Evolutionary conservation across 176 grass and related monocot genomes (phyloP).

Genomic region (Neostapfia colusana): DNA sequence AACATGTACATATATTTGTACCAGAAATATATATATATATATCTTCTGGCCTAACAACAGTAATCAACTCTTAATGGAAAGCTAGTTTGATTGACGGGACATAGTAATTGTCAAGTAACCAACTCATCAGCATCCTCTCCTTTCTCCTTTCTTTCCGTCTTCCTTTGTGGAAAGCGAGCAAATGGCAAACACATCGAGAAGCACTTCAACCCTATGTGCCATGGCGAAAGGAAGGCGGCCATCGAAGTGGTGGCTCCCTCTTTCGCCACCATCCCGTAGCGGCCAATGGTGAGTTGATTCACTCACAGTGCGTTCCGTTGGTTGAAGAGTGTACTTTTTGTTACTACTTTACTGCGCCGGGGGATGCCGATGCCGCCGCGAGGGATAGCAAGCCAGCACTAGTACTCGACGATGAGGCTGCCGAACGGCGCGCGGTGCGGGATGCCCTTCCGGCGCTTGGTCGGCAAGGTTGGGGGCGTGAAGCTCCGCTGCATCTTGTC

Average conservation of each 20-base stretch:
- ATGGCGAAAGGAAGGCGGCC: conserved; percentile 33
- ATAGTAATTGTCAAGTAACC: neutral
- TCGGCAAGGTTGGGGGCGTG: conserved; percentile 33
- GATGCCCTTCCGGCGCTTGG: conserved; percentile 89
- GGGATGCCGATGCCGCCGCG: neutral
- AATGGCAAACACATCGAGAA: conserved; percentile 67
- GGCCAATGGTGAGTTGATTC: conserved; percentile 11
- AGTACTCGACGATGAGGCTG: conserved; percentile 73
- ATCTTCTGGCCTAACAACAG: conserved; percentile 28
- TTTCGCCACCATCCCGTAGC: conserved; percentile 11
- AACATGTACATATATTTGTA: conserved; percentile 55
- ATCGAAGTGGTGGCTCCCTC: conserved; percentile 40
- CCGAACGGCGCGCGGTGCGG: conserved; percentile 80
- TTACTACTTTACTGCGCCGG: neutral
- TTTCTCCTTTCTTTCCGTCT: conserved; percentile 6
- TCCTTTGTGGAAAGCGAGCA: conserved; percentile 38
- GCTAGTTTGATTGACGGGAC: neutral
- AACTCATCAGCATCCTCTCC: neutral
- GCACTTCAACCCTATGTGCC: conserved; percentile 44
- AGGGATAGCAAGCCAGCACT: neutral
- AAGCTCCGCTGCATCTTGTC: conserved; percentile 51
- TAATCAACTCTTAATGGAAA: no score
- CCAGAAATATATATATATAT: conserved; percentile 29
- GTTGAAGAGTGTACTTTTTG: neutral
- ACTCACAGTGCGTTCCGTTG: neutral